Evolutionary conservation across 2,329 filamentous ascomycete species (phyloP).

Genomic region (Aspergillus sp.): DNA sequence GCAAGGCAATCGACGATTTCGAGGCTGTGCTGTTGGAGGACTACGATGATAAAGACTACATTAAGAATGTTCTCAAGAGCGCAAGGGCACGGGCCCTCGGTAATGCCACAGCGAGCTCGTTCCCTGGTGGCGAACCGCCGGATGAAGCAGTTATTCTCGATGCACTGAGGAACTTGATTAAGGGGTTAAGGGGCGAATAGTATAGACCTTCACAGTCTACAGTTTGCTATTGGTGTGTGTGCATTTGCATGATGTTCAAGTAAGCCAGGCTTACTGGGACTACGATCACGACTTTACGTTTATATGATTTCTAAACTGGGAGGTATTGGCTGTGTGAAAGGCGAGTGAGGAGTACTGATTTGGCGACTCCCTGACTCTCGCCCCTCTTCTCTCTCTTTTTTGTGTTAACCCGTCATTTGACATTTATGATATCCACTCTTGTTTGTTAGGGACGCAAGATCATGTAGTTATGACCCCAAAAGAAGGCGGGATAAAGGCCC

Average conservation of each 20-base stretch:
- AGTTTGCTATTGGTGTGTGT: background rate
- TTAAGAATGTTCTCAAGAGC: slow-evolving; percentile 49
- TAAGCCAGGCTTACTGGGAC: background rate
- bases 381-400: slow-evolving; percentile 8
- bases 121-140: slow-evolving; percentile 49
- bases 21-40: slow-evolving; percentile 51
- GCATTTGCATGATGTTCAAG: background rate
- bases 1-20: slow-evolving; percentile 51
- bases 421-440: slow-evolving; percentile 17
- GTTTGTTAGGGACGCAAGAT: slow-evolving; percentile 11
- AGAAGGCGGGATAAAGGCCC: background rate
- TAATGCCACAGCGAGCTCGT: slow-evolving; percentile 46
- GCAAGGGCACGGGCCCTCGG: slow-evolving; percentile 47
- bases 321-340: slow-evolving; percentile 17
- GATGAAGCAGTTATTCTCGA: slow-evolving; percentile 50
- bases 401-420: slow-evolving; percentile 10
- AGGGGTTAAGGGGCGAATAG: slow-evolving; percentile 43
- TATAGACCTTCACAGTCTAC: slow-evolving; percentile 22
- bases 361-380: slow-evolving; percentile 8
- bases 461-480: background rate
- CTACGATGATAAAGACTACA: slow-evolving; percentile 52
- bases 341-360: background rate
- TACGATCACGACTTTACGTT: slow-evolving; percentile 22
- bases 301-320: slow-evolving; percentile 15
- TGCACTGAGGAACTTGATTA: slow-evolving; percentile 45